Evolutionary conservation across 768 basidiomycete genomes (phyloP), one percentile per base, ranked within the genome.

Genomic region (Tephrocybe rancida): DNA sequence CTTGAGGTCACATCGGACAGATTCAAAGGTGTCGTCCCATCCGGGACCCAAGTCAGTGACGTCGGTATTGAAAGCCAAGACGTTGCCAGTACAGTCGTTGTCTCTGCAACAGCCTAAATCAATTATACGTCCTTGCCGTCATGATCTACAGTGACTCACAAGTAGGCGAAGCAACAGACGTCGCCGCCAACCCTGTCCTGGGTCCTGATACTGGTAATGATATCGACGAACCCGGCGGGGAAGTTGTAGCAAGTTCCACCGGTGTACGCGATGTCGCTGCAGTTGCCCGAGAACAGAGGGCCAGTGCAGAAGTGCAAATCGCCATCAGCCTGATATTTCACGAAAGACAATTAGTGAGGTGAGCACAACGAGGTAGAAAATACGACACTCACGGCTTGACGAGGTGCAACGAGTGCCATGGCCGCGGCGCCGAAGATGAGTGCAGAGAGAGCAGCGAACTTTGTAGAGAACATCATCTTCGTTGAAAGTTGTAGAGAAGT

Each of bases 261-360:
- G 14, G 41, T 51, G 43, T 51, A 51, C 30, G 50, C 50, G 32
- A 51, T 51, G 50, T 51, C 50, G 42, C 50, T 51, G 50, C 50
- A 51, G 50, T 51, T 51, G 14, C 50, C 50, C 25, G 50, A 51
- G 42, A 51, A 51, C 22, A 19, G 30, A 13, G 50, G 50, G 42
- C 50, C 50, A 35, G 50, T 51, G 50, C 50, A 51, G 42, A 51
- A 51, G 50, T 51, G 50, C 42, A 51, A 25, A 26, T 22, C 26
- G 1, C 50, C 50, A 13, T 51, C 49, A 22, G 18, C 21, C 39
- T 41, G n/a, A n/a, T n/a, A n/a, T n/a, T n/a, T n/a, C n/a, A n/a
- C n/a, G n/a, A n/a, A n/a, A n/a, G n/a, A n/a, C n/a, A n/a, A n/a
- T n/a, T n/a, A n/a, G n/a, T n/a, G n/a, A n/a, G n/a, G n/a, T n/a